Evolutionary conservation across 2,329 filamentous ascomycete species (phyloP).

Genomic region (Cordyceps sp.): DNA sequence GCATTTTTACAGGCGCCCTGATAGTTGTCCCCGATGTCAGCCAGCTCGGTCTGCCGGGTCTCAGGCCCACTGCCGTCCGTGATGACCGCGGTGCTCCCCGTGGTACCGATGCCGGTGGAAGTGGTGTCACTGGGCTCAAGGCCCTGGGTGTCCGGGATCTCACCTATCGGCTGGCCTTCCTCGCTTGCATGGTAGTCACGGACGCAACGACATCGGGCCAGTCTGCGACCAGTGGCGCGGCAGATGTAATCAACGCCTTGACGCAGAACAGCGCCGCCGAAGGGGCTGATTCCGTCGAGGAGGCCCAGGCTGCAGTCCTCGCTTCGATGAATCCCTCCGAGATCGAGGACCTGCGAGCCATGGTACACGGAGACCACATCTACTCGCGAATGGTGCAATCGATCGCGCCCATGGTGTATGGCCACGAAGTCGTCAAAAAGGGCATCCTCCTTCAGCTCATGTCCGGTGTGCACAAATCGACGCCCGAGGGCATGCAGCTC

Average conservation of each 20-base stretch:
- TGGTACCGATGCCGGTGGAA: slow-evolving; percentile 65
- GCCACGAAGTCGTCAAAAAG: slow-evolving; percentile 96
- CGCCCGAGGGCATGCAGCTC: slow-evolving; percentile 84
- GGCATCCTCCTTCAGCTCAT: slow-evolving; percentile 85
- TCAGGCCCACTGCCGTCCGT: slow-evolving; percentile 65
- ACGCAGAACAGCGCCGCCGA: slow-evolving; percentile 48
- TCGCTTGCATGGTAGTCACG: slow-evolving; percentile 89
- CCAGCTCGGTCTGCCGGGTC: slow-evolving; percentile 78
- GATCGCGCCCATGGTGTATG: slow-evolving; percentile 91
- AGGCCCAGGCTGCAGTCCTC: slow-evolving; percentile 75
- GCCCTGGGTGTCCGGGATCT: slow-evolving; percentile 86
- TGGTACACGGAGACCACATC: slow-evolving; percentile 93
- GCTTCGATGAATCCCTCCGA: slow-evolving; percentile 73
- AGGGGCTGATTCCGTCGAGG: slow-evolving; percentile 54
- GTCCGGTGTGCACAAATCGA: slow-evolving; percentile 87
- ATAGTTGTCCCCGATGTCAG: slow-evolving; percentile 97
- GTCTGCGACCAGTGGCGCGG: slow-evolving; percentile 41
- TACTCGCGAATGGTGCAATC: slow-evolving; percentile 87
- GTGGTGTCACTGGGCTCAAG: slow-evolving; percentile 76
- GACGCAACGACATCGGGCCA: slow-evolving; percentile 72
- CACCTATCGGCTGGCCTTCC: slow-evolving; percentile 90
- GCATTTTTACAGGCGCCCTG: slow-evolving; percentile 88
- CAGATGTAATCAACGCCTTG: slow-evolving; percentile 71
- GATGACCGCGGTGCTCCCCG: slow-evolving; percentile 61
- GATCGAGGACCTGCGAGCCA: slow-evolving; percentile 77